Evolutionary conservation across 208 protist genomes (phyloP), one percentile per base, ranked within the genome.

Genomic region (Vickermania spadyakhi): DNA sequence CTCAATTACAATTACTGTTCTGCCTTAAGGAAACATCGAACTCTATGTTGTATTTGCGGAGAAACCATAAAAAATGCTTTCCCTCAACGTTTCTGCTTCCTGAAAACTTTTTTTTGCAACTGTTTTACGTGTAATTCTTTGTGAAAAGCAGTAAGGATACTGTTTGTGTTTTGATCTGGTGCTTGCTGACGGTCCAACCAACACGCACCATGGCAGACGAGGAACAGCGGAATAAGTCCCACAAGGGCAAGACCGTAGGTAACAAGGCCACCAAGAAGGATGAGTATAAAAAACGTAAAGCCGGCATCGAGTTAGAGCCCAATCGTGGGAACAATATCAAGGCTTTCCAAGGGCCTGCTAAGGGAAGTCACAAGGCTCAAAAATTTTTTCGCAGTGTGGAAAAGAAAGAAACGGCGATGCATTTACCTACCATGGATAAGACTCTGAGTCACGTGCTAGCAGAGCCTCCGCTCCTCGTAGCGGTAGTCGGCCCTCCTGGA

Each of bases 401-500:
- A 74, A 92, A 94, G 68, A 74, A 80, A 14, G 84, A 96, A 75
- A 82, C 77, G 2, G 78, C 79, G 3, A 56, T 92, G 60, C 84
- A 92, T 60, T 59, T 97, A 23, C 91, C 86, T 3, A 79, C 72
- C 31, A 57, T 92, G 60, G 84, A 97, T 68, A 93, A 91, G 68
- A 95, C 87, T 7, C 80, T 94, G 31, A 62, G 76, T 29, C 77
- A 92, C 62, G 65, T 96, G 26, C 68, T 84, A 1, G 72, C 86
- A 31, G 85, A 96, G 58, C 97, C 98, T 7, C 98, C 98, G 4
- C 74, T 97, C 52, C 62, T 98, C 1, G 92, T 99, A 25, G 96
- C 83, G 14, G 96, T 99, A 18, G 96, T 98, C 21, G 98, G 97
- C 2, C 98, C 98, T 14, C 97, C 97, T 1, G 79, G 90, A 18